Percentiles rank a stretch among this genome's conserved stretches.
Conservation (phyloP, 768 basidiomycete species). For the Suillus subaureus region DNA sequence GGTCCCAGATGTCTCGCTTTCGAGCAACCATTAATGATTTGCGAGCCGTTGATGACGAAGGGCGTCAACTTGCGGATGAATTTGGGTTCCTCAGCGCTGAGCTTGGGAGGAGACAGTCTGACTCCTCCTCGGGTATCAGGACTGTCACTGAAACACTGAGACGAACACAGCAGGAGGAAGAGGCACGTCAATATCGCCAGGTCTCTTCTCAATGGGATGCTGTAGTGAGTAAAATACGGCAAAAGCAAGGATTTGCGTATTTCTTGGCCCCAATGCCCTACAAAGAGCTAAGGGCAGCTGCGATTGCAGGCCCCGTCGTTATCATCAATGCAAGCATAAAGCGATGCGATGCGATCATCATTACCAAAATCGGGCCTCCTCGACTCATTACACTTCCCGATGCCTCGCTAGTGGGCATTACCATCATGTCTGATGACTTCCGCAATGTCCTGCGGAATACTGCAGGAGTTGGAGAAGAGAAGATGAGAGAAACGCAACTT, state of each 20-base stretch:
- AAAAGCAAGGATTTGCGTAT: constrained; percentile 28
- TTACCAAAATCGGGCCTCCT: constrained; percentile 23
- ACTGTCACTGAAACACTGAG: not conserved
- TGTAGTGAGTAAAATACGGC: constrained; percentile 24
- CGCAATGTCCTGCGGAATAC: constrained; percentile 13
- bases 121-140: not conserved
- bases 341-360: constrained; percentile 43
- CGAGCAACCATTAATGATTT: constrained; percentile 29
- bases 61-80: constrained; percentile 24
- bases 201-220: constrained; percentile 22
- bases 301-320: constrained; percentile 36
- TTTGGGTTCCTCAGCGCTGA: constrained; percentile 25
- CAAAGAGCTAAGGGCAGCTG: constrained; percentile 20
- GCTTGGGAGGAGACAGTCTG: constrained; percentile 11
- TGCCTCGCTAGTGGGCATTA: constrained; percentile 16
- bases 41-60: constrained; percentile 17
- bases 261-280: constrained; percentile 32
- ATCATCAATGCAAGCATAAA: constrained; percentile 35
- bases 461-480: constrained; percentile 22
- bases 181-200: constrained; percentile 18
- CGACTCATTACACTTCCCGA: constrained; percentile 22
- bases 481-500: constrained; percentile 20
- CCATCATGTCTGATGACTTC: constrained; percentile 12
- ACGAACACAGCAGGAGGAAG: constrained; percentile 17
- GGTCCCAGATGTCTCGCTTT: constrained; percentile 31